Evolutionary conservation across 106 monocot species (phyloP).

Genomic region (Dendrobium chrysotoxum): DNA sequence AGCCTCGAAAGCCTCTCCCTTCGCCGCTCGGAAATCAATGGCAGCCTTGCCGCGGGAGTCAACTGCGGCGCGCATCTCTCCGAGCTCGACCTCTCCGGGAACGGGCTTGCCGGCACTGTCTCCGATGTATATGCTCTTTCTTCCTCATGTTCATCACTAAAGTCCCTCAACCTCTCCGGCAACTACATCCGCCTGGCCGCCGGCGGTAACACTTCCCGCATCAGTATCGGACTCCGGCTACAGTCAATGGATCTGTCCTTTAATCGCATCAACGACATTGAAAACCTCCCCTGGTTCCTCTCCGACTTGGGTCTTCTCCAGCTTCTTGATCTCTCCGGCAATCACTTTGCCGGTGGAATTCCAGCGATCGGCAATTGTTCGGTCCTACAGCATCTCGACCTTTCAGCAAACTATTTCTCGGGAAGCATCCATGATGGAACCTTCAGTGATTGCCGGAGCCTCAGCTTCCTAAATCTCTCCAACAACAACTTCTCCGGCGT

Average conservation of each 20-base stretch:
- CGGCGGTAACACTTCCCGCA: constrained; percentile 20
- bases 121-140: constrained; percentile 22
- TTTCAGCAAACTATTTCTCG: constrained; percentile 35
- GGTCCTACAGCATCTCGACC: constrained; percentile 34
- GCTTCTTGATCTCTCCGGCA: constrained; percentile 24
- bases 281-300: constrained; percentile 40
- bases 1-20: constrained; percentile 41
- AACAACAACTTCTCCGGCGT: constrained; percentile 49
- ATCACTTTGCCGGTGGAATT: constrained; percentile 31
- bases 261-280: constrained; percentile 36
- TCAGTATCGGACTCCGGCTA: constrained; percentile 18
- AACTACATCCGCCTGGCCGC: constrained; percentile 19
- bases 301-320: constrained; percentile 17
- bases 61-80: constrained; percentile 31
- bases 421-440: constrained; percentile 28
- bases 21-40: constrained; percentile 37
- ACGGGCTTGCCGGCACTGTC: constrained; percentile 18
- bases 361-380: constrained; percentile 40
- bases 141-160: constrained; percentile 10
- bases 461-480: constrained; percentile 41
- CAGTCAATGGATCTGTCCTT: constrained; percentile 53
- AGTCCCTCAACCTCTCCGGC: constrained; percentile 16
- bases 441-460: constrained; percentile 21
- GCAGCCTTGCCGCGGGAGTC: constrained; percentile 15
- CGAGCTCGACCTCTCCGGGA: constrained; percentile 44